These are phyloP conservation scores for Coemansia sp. DNA, from an alignment of 192 early-diverging fungal species.

Conservation along the genomic window DNA sequence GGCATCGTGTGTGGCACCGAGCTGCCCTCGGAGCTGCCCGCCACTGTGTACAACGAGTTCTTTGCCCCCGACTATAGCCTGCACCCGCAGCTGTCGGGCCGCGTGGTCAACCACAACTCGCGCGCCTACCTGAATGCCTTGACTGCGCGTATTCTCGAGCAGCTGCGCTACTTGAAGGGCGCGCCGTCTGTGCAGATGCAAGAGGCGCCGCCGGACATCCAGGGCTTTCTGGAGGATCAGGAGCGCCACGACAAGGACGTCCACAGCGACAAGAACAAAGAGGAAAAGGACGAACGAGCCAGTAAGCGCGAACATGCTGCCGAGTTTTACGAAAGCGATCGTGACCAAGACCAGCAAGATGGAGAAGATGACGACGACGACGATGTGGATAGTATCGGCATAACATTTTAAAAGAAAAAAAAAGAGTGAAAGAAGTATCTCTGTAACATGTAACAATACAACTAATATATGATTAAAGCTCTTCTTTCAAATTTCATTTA, in stretches of 20 bases:
- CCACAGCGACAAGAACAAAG: slow-evolving; percentile 17
- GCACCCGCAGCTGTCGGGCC: slow-evolving; percentile 81
- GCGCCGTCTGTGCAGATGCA: slow-evolving; percentile 98
- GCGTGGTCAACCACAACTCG: slow-evolving; percentile 90
- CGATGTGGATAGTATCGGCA: neutral
- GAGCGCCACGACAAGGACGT: slow-evolving; percentile 31
- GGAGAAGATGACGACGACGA: slow-evolving; percentile 20
- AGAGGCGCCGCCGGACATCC: slow-evolving; percentile 69
- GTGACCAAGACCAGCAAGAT: slow-evolving; percentile 35
- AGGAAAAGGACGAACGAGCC: slow-evolving; percentile 23
- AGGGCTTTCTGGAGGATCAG: slow-evolving; percentile 53
- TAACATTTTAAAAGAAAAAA: neutral
- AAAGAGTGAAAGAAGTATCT: too few species aligned
- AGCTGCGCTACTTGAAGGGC: slow-evolving; percentile 80
- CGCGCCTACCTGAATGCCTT: slow-evolving; percentile 80
- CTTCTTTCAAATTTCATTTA: too few species aligned
- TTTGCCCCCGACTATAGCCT: slow-evolving; percentile 90
- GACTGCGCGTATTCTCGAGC: slow-evolving; percentile 78
- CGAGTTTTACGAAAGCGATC: slow-evolving; percentile 53
- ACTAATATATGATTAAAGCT: too few species aligned
- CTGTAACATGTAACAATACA: too few species aligned
- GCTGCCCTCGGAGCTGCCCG: slow-evolving; percentile 76
- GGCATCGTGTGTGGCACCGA: slow-evolving; percentile 80
- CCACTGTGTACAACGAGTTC: slow-evolving; percentile 78
- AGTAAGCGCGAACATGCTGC: slow-evolving; percentile 35